Evolutionary conservation across 192 early-diverging fungal genomes (phyloP).

Genomic region (Thoreauomyces humboldtii): DNA sequence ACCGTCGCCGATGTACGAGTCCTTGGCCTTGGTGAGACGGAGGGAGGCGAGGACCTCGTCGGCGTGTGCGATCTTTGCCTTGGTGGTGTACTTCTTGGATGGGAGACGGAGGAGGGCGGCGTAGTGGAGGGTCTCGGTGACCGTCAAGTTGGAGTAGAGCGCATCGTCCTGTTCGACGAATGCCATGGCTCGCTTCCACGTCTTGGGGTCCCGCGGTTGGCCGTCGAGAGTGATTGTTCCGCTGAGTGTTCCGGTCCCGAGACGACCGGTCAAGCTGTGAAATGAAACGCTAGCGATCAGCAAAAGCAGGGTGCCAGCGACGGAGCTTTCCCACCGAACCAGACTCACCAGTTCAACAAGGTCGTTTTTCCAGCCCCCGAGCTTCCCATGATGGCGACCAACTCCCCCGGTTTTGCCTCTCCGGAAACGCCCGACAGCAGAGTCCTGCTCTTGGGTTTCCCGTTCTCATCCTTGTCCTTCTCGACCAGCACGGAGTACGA

Average conservation of each 20-base stretch:
- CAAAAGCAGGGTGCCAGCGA: no score
- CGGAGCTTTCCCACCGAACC: no score
- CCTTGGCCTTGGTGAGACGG: conserved; percentile 37
- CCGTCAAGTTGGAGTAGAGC: conserved; percentile 46
- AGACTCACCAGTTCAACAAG: conserved; percentile 26
- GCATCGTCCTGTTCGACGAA: conserved; percentile 50
- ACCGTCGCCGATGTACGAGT: conserved; percentile 52
- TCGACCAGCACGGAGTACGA: conserved; percentile 4
- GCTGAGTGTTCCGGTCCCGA: conserved; percentile 53
- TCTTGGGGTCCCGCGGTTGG: conserved; percentile 39
- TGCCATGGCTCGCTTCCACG: conserved; percentile 30
- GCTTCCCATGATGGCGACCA: conserved; percentile 28
- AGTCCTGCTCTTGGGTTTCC: neutral
- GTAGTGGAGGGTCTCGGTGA: conserved; percentile 40
- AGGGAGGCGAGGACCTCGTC: conserved; percentile 36
- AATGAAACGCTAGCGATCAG: no score
- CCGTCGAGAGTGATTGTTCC: conserved; percentile 81
- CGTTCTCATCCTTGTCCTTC: conserved; percentile 15
- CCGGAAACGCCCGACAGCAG: conserved; percentile 8
- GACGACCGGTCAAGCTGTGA: conserved; percentile 55
- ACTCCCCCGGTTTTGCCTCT: conserved; percentile 18
- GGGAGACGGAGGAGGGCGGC: conserved; percentile 39
- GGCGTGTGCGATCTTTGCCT: conserved; percentile 23
- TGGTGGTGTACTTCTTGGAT: conserved; percentile 12
- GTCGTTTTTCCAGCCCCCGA: conserved; percentile 22